Base-by-base conservation (phyloP, 208 protist species). In the Leishmania tropica region DNA sequence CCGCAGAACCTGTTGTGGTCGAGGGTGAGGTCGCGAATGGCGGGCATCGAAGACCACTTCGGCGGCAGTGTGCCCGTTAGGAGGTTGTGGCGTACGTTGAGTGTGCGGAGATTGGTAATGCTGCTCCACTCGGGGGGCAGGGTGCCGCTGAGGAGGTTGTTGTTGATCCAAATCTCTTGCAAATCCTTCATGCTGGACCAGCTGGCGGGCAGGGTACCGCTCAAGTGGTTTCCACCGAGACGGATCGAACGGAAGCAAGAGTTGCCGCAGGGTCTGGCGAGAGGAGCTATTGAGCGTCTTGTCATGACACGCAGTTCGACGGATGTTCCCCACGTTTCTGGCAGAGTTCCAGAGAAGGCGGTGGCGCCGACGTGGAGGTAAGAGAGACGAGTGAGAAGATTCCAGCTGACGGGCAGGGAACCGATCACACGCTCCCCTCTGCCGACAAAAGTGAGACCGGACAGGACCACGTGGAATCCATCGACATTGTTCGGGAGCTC, bases 321-420 rank as follows among this genome's bases (percentile, higher is more conserved):
- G 3, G 37, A 19, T 5, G 68, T 74, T 54, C 45, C 68, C 37
- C 42, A 74, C 8, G 45, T 47, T 19, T 47, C 68, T 19, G 80
- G 80, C 10, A 83, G 54, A 31, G 73, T 79, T 10, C 80, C 80
- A 40, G 48, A 42, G n/a, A 83, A 73, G 11, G 28, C 8, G 42
- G 76, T 83, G 58, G 72, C 28, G 40, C 60, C 42, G 75, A 79
- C 74, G 47, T 68, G 64, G 19, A 83, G 62, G 24, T 40, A 2
- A 11, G 76, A 24, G 42, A 83, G 56, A 17, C 74, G 64, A 35
- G 51, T 37, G 54, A 83, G 64, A 1, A 17, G n/a, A 1, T 75
- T 79, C 80, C 80, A 83, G 65, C 75, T 79, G 8, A 76, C 48
- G 13, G 80, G 80, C 21, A 83, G 48, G 2, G 80, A 45, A 1